Evolutionary conservation across 768 basidiomycete genomes (phyloP), one percentile per base, ranked within the genome.

Genomic region (Termitomyces bulborhizus): DNA sequence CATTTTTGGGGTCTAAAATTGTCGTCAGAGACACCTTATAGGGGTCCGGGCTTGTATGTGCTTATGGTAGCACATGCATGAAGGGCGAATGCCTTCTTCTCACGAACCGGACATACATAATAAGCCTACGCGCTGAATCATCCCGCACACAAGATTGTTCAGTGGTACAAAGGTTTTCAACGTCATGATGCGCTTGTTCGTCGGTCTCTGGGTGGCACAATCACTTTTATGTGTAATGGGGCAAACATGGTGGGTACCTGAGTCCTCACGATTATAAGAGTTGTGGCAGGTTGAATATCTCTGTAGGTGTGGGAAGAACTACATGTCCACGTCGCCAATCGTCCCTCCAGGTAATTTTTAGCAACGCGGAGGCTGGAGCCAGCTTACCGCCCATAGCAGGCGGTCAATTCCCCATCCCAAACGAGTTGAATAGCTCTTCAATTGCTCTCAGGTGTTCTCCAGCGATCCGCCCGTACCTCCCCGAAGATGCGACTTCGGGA

Each of bases 391-490:
- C n/a, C 5, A 39, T 27, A 73, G 29, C 26, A 73, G 71, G 70
- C 36, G 80, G 81, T 31, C 71, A 74, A 58, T 82, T 82, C 56
- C 73, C 71, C 2, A 51, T 69, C 3, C 74, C 78, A 6, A 63
- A 63, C 8, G 58, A 63, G 1, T 76, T 74, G 2, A 57, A 69
- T 0, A 65, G 63, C 1, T 69, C 82, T n/a, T 73, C 82, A 40
- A 73, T 85, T 26, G 79, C 82, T 7, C 66, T 86, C 39, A 79
- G 81, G 9, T 85, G 84, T 57, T 74, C 76, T 8, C 82, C 81
- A 29, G 79, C 80, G 3, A 76, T 84, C 24, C 73, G 77, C 6
- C 84, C 84, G 1, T 86, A 83, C 64, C 74, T 85, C 24, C 75
- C 77, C 15, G 81, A 79, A 59, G 83, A 84, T 57, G 67, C 69